Evolutionary conservation across 179 eudicot species (phyloP).

Genomic region (Beta macrorhiza): DNA sequence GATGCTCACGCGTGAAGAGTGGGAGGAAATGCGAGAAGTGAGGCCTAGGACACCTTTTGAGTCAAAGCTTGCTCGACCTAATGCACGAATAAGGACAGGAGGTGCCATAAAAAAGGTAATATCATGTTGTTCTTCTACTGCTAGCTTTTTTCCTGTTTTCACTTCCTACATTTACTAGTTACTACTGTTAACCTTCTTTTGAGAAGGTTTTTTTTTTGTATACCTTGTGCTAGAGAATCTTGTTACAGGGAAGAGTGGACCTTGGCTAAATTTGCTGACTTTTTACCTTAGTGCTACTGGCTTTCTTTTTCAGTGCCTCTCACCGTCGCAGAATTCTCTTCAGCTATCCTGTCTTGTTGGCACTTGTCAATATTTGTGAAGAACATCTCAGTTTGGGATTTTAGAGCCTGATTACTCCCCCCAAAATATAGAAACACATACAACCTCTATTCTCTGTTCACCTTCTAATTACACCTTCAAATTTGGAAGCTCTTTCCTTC

Average conservation of each 20-base stretch:
- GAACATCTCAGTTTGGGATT: background rate
- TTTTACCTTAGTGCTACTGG: background rate
- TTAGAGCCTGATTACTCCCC: background rate
- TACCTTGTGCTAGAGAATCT: background rate
- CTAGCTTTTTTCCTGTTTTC: background rate
- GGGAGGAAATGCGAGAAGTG: constrained; percentile 80
- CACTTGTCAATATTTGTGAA: background rate
- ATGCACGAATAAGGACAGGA: constrained; percentile 81
- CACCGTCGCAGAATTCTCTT: background rate
- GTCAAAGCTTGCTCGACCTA: constrained; percentile 88
- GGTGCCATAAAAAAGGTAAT: constrained; percentile 59
- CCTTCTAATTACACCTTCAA: too few relatives aligned
- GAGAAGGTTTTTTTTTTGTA: background rate
- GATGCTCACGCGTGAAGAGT: constrained; percentile 87
- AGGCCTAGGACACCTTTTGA: constrained; percentile 96
- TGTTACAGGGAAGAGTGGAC: too few relatives aligned
- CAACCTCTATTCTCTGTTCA: too few relatives aligned
- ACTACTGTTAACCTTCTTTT: background rate
- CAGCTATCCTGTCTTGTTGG: background rate
- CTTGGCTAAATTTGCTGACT: background rate
- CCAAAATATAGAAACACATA: too few relatives aligned
- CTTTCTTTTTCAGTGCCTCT: background rate
- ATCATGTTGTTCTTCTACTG: background rate
- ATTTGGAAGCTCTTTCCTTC: too few relatives aligned
- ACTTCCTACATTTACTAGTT: background rate